These are phyloP conservation scores for Citrullus mucosospermus DNA, from an alignment of 306 rosid species.

Conservation along the genomic window DNA sequence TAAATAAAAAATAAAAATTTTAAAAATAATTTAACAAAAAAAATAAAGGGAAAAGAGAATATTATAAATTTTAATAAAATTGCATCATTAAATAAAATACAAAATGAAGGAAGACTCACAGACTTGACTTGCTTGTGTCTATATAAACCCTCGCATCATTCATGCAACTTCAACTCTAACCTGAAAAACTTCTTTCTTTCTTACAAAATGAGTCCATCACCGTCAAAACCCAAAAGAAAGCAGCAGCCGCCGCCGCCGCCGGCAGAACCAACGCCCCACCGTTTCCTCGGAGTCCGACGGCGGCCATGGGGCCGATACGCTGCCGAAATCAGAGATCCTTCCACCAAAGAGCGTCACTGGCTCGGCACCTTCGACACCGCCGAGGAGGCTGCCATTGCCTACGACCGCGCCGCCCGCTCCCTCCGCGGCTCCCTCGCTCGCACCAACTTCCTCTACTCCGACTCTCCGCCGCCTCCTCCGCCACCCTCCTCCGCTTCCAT, in stretches of 20 bases:
- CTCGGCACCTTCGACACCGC: conserved; percentile 23
- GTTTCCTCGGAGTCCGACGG: conserved; percentile 11
- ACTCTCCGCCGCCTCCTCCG: neutral
- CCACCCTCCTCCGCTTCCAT: neutral
- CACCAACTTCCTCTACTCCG: conserved; percentile 15
- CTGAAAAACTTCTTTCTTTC: neutral
- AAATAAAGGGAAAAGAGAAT: too few relatives aligned
- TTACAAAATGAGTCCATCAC: neutral
- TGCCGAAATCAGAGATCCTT: conserved; percentile 16
- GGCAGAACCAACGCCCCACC: neutral
- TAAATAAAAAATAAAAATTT: too few relatives aligned
- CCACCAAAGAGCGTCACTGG: conserved; percentile 18
- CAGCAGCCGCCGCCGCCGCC: neutral
- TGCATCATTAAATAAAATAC: too few relatives aligned
- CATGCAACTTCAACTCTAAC: neutral
- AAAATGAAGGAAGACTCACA: too few relatives aligned
- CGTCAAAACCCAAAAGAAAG: neutral
- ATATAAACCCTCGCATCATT: neutral
- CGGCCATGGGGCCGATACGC: conserved; percentile 21
- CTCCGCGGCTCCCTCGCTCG: conserved; percentile 17
- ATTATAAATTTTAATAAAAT: too few relatives aligned
- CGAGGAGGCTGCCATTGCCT: conserved; percentile 16
- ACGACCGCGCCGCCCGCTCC: conserved; percentile 14
- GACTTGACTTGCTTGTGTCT: neutral
- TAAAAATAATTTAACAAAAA: too few relatives aligned